These are phyloP conservation scores for Rubia yunnanensis DNA, from an alignment of 257 asterid genomes.

Conservation along the genomic window DNA sequence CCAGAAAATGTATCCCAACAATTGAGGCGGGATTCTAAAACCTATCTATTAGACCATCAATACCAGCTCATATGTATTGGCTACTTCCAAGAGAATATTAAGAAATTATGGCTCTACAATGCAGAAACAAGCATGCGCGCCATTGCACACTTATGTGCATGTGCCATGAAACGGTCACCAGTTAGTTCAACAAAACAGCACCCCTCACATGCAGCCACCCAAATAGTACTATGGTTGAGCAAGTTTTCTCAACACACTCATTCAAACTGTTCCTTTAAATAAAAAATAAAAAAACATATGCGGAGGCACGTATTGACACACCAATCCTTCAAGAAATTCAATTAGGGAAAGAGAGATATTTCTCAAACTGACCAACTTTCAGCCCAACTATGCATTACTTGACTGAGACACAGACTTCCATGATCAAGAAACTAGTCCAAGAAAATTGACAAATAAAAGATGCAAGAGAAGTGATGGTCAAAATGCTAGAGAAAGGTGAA, in stretches of 20 bases:
- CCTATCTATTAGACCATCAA: background rate
- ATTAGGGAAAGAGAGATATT: background rate
- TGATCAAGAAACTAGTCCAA: background rate
- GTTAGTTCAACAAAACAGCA: background rate
- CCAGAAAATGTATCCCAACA: background rate
- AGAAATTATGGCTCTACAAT: background rate
- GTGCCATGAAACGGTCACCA: background rate
- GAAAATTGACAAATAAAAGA: background rate
- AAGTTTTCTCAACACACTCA: conserved; percentile 1
- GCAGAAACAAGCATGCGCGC: background rate
- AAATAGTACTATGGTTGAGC: background rate
- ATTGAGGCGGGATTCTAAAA: background rate
- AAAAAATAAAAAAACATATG: background rate
- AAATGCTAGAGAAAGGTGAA: background rate
- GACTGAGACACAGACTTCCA: background rate
- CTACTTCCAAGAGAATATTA: background rate
- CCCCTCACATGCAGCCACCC: background rate
- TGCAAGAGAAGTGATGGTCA: background rate
- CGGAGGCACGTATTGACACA: background rate
- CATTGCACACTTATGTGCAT: background rate
- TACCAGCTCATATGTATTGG: background rate
- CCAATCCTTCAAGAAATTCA: background rate
- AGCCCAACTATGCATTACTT: background rate
- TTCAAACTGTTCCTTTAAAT: background rate
- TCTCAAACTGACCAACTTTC: background rate